Percentiles rank a stretch among this genome's conserved stretches.
Evolutionary conservation across 1,284 basidiomycete genomes (phyloP).

Genomic region (Heterobasidion occidentale): DNA sequence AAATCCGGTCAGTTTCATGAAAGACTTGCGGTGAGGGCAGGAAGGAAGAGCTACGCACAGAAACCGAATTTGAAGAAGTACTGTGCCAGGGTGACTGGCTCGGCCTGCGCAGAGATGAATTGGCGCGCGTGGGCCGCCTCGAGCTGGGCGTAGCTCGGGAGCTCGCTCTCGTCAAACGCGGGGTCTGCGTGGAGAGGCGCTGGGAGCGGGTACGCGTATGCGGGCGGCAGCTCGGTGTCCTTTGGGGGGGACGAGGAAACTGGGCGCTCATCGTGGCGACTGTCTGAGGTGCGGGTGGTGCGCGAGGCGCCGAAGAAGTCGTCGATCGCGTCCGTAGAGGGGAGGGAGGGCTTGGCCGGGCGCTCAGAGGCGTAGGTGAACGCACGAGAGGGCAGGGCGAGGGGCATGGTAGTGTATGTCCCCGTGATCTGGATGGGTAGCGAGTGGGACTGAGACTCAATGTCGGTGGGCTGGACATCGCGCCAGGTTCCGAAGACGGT

Average conservation of each 20-base stretch:
- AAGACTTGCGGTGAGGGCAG: too few relatives aligned
- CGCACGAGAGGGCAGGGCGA: not conserved
- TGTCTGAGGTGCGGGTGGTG: constrained; percentile 17
- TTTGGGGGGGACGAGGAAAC: constrained; percentile 4
- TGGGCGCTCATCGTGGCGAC: constrained; percentile 17
- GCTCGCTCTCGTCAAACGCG: not conserved
- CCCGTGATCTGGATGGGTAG: not conserved
- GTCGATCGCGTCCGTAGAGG: constrained; percentile 16
- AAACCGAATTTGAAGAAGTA: constrained; percentile 26
- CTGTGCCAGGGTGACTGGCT: constrained; percentile 23
- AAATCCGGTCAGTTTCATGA: too few relatives aligned
- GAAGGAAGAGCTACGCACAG: constrained; percentile 13
- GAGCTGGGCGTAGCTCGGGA: not conserved
- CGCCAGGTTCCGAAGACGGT: too few relatives aligned
- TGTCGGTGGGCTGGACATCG: not conserved
- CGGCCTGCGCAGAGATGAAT: constrained; percentile 16
- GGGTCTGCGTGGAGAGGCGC: not conserved
- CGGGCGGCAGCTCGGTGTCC: constrained; percentile 13
- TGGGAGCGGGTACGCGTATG: constrained; percentile 14
- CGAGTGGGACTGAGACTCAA: not conserved
- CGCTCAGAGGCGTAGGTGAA: not conserved
- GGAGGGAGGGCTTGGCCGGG: not conserved
- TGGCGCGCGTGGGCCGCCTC: constrained; percentile 11
- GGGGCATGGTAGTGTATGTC: not conserved
- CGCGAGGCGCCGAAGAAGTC: constrained; percentile 20